Evolutionary conservation across 2,329 filamentous ascomycete genomes (phyloP), one percentile per base, ranked within the genome.

Genomic region (Trichoderma sp.): DNA sequence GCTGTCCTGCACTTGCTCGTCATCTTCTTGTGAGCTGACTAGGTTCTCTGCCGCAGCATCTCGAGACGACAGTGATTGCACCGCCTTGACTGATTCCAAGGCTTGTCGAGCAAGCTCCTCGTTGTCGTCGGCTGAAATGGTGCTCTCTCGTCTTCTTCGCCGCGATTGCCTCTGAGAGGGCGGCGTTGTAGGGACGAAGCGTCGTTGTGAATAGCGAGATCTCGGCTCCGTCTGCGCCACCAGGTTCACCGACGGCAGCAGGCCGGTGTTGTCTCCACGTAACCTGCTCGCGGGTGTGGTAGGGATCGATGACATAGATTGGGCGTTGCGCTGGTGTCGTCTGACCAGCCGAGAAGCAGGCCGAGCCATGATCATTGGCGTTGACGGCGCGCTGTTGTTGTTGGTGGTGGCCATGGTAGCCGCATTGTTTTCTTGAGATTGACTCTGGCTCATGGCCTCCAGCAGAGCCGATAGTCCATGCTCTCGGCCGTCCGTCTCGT

Each of bases 301-400:
- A 8, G 93, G 93, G 5, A 97, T 82, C 1, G 93, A 95, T 0
- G 93, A 96, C 77, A 97, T 83, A 53, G 92, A 95, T 76, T 96
- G 92, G 34, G 89, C 87, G 68, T 90, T 92, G 72, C 93, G 88
- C 19, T 85, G 87, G 76, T 97, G 93, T 67, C 87, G 87, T 65
- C 85, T 81, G 68, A 77, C 84, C 74, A 81, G 84, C 77, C 79
- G 84, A 69, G 77, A 81, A 29, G 76, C 81, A 70, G 77, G 80
- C 67, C 80, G 85, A 77, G 79, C 79, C 35, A 77, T 77, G 6
- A 81, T 76, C 27, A 83, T 80, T 0, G 92, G 91, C 0, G 91
- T 94, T 0, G 91, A 88, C 1, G 91, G 90, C 1, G 91, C 89
- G 72, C 90, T 93, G 70, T 87, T 88, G 73, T 89, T 89, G 63